A percentile compares a stretch with the other conserved stretches of the same genome.
Conservation (phyloP, 2,329 filamentous ascomycete species). For the Fusarium tanahbumbuense region DNA sequence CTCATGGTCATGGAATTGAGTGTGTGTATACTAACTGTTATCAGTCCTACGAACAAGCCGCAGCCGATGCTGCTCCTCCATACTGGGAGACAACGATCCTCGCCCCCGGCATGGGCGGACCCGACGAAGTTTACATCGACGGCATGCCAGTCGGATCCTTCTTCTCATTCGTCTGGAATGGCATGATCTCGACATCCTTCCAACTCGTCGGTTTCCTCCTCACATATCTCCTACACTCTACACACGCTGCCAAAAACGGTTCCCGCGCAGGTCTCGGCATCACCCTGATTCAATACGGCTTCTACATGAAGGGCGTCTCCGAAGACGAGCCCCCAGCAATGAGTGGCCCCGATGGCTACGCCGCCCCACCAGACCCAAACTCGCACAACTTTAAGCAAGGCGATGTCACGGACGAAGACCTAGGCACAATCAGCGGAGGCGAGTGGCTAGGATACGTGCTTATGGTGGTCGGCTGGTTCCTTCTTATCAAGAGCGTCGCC, state of each 20-base stretch:
- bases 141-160: slow-evolving; percentile 91
- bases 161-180: slow-evolving; percentile 91
- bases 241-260: slow-evolving; percentile 97
- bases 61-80: slow-evolving; percentile 92
- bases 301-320: slow-evolving; percentile 83
- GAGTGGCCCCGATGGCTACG: slow-evolving; percentile 68
- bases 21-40: slow-evolving; percentile 49
- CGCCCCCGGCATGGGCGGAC: slow-evolving; percentile 87
- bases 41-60: slow-evolving; percentile 97
- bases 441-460: slow-evolving; percentile 93
- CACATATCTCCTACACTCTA: slow-evolving; percentile 97
- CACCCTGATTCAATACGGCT: slow-evolving; percentile 95
- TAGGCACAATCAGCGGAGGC: slow-evolving; percentile 70
- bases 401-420: slow-evolving; percentile 65
- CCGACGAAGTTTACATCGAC: slow-evolving; percentile 96
- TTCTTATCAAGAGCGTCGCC: slow-evolving; percentile 91
- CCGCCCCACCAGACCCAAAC: slow-evolving; percentile 86
- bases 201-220: slow-evolving; percentile 97
- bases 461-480: slow-evolving; percentile 99
- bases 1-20: not conserved
- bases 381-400: slow-evolving; percentile 87
- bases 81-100: slow-evolving; percentile 99
- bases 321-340: slow-evolving; percentile 58
- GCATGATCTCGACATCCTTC: slow-evolving; percentile 97
- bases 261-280: slow-evolving; percentile 94